Evolutionary conservation across 176 grass and related monocot species (phyloP).

Genomic region (Oryza nivara): DNA sequence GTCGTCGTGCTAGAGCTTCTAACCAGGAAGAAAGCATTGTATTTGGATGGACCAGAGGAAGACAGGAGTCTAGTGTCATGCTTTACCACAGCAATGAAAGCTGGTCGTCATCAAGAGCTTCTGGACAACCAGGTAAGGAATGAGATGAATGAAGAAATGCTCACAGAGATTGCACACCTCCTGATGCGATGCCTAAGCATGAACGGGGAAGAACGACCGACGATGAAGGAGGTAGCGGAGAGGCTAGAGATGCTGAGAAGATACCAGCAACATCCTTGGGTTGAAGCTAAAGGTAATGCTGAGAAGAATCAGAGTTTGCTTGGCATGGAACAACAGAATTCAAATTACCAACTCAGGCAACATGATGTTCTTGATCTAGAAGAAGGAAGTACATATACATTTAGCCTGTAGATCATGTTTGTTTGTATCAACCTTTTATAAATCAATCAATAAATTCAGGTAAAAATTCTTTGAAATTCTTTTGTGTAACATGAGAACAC

Average conservation of each 20-base stretch:
- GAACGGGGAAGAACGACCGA: conserved; percentile 62
- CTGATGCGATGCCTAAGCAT: conserved; percentile 61
- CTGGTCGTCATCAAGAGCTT: conserved; percentile 45
- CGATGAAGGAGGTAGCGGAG: conserved; percentile 65
- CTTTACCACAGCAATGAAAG: conserved; percentile 48
- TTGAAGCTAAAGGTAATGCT: background rate
- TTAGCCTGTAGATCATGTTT: background rate
- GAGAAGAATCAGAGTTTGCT: conserved; percentile 45
- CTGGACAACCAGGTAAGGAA: conserved; percentile 53
- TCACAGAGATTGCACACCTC: conserved; percentile 52
- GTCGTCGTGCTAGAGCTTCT: conserved; percentile 69
- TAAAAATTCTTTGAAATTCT: background rate
- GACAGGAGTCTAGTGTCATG: conserved; percentile 53
- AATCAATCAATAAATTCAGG: background rate
- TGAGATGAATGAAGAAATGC: conserved; percentile 37
- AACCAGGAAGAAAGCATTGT: conserved; percentile 64
- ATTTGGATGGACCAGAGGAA: conserved; percentile 48
- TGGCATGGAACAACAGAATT: conserved; percentile 7
- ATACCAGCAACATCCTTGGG: conserved; percentile 5
- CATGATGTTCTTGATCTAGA: conserved; percentile 40
- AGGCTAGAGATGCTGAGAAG: conserved; percentile 50
- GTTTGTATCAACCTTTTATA: background rate
- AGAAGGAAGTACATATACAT: conserved; percentile 18
- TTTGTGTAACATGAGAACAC: background rate
- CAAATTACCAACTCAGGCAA: conserved; percentile 26